phyloP scores from a whole-genome alignment of 495 filamentous ascomycete genomes.

The Endocarpon pusillum region DNA sequence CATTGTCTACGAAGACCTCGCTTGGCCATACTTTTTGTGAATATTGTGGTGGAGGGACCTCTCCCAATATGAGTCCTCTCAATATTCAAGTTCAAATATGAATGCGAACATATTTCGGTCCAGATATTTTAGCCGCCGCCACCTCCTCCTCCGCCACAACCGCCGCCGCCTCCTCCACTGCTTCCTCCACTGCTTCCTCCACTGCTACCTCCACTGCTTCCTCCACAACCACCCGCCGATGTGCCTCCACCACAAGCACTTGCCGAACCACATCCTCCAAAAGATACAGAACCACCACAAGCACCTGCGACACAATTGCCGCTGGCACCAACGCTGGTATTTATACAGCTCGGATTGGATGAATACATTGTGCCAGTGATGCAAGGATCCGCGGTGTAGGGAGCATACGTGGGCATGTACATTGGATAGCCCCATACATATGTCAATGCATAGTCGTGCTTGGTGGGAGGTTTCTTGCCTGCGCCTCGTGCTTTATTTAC shows the following conservation, averaged over 20 bases:
- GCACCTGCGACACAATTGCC: constrained; percentile 31
- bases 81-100: too few species aligned
- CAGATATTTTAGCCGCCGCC: too few species aligned
- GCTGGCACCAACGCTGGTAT: constrained; percentile 18
- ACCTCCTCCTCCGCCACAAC: constrained; percentile 19
- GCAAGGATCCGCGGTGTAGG: constrained; percentile 32
- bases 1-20: too few species aligned
- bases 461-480: constrained; percentile 5
- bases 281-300: constrained; percentile 36
- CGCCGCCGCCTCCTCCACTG: constrained; percentile 23
- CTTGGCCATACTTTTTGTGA: too few species aligned
- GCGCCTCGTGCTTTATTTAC: constrained; percentile 5
- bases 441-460: constrained; percentile 11
- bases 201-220: constrained; percentile 19
- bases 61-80: too few species aligned
- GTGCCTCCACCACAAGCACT: constrained; percentile 26
- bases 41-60: too few species aligned
- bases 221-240: constrained; percentile 15
- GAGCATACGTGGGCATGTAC: constrained; percentile 35
- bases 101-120: too few species aligned
- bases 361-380: constrained; percentile 23
- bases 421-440: constrained; percentile 29
- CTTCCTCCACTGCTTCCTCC: constrained; percentile 25
- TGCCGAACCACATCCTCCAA: constrained; percentile 27
- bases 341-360: constrained; percentile 29